These are phyloP conservation scores for Globisporangium mamillatum DNA, from an alignment of 352 stramenopile genomes.

Conservation along the genomic window DNA sequence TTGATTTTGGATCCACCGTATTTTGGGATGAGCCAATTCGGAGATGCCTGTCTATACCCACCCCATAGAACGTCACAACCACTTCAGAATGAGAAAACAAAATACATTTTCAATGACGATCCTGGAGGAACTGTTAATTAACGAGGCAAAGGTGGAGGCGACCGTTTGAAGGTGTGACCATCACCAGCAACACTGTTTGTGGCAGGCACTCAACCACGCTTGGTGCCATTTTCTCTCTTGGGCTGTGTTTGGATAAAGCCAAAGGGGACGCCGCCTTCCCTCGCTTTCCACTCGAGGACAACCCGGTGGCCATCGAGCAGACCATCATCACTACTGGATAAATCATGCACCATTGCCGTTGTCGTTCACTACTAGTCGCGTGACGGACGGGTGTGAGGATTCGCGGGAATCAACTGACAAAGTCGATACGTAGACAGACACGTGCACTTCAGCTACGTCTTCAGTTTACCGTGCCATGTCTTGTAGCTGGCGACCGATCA, in stretches of 20 bases:
- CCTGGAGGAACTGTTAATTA: too few relatives aligned
- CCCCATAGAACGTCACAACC: neutral
- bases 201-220: too few relatives aligned
- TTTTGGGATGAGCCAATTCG: neutral
- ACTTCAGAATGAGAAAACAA: neutral
- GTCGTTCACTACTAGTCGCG: neutral
- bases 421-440: neutral
- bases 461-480: constrained; percentile 75
- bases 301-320: neutral
- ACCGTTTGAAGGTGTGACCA: too few relatives aligned
- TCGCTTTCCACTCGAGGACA: neutral
- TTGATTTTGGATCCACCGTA: neutral
- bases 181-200: too few relatives aligned
- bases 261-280: neutral
- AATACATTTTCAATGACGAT: neutral
- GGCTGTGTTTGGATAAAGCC: neutral
- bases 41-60: neutral
- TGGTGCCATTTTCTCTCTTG: too few relatives aligned
- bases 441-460: neutral
- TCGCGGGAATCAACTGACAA: neutral
- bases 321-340: neutral
- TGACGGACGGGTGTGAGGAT: neutral
- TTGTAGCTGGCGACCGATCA: constrained; percentile 82
- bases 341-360: neutral
- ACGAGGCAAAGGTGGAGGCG: too few relatives aligned